Percentiles rank a stretch among this genome's conserved stretches.
phyloP scores from a whole-genome alignment of 73 alveolate species.

The Uronychia binucleata region DNA sequence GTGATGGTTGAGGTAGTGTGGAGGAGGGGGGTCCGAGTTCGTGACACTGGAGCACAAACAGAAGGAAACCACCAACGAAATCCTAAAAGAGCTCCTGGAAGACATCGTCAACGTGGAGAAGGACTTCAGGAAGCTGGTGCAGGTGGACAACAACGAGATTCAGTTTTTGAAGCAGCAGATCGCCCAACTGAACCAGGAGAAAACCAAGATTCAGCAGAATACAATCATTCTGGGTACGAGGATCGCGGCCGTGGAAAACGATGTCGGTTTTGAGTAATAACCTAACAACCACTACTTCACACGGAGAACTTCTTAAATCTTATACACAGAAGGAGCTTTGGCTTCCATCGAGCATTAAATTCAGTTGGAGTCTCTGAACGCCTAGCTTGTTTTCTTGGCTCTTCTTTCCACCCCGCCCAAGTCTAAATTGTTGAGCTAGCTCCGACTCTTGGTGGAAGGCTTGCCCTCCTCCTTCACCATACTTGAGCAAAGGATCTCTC shows the following conservation, averaged over 20 bases:
- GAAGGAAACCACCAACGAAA: constrained; percentile 63
- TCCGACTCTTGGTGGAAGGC: no score
- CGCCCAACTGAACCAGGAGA: constrained; percentile 61
- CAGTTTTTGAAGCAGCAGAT: constrained; percentile 69
- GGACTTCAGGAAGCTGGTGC: constrained; percentile 63
- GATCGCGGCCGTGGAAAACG: constrained; percentile 60
- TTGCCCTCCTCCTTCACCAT: no score
- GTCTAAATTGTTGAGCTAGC: no score
- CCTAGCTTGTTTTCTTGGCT: no score
- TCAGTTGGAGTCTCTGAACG: no score
- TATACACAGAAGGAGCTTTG: no score
- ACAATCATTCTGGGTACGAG: constrained; percentile 54
- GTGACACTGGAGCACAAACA: constrained; percentile 61
- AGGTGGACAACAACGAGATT: constrained; percentile 64
- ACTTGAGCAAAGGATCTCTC: no score
- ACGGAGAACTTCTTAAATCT: no score
- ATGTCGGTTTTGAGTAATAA: constrained; percentile 73
- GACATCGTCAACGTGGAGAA: constrained; percentile 72
- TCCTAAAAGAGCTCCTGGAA: constrained; percentile 64
- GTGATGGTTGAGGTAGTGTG: no score
- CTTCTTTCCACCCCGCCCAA: no score
- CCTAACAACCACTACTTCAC: no score
- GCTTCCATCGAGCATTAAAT: no score
- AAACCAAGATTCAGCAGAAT: constrained; percentile 68
- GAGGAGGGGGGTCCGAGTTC: constrained; percentile 63